Evolutionary conservation across 768 basidiomycete species (phyloP).

Genomic region (Amanita molliuscula): DNA sequence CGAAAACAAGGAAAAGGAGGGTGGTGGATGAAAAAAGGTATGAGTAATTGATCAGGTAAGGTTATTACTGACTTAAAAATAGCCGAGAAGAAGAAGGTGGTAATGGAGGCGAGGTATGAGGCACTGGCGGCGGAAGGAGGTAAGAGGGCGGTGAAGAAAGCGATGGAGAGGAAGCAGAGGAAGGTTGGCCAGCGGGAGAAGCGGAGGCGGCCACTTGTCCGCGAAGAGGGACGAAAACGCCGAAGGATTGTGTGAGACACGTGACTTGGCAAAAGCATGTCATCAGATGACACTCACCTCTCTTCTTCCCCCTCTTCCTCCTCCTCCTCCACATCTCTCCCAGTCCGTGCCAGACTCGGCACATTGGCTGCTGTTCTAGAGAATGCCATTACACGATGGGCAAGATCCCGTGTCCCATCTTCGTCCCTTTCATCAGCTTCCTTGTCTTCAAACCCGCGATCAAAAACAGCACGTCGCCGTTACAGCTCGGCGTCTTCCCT

Average conservation of each 20-base stretch:
- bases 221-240: constrained; percentile 5
- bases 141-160: constrained; percentile 73
- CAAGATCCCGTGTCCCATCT: constrained; percentile 28
- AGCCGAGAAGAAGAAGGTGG: constrained; percentile 73
- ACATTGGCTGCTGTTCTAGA: constrained; percentile 56
- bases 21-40: constrained; percentile 84
- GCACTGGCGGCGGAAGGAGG: constrained; percentile 72
- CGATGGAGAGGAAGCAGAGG: constrained; percentile 81
- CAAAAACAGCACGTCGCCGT: constrained; percentile 36
- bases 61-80: constrained; percentile 10
- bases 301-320: constrained; percentile 30
- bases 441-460: constrained; percentile 31
- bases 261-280: background rate
- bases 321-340: constrained; percentile 30
- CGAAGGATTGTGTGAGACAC: background rate
- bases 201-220: constrained; percentile 51
- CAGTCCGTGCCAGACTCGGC: constrained; percentile 32
- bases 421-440: constrained; percentile 40
- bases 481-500: constrained; percentile 40
- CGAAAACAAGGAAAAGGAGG: constrained; percentile 64
- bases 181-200: constrained; percentile 88
- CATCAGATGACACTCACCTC: constrained; percentile 30
- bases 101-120: constrained; percentile 70
- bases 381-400: constrained; percentile 65
- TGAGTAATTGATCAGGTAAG: constrained; percentile 13